phyloP scores from a whole-genome alignment of 176 grass and related monocot species.

The Tillandsia fasciculata region DNA sequence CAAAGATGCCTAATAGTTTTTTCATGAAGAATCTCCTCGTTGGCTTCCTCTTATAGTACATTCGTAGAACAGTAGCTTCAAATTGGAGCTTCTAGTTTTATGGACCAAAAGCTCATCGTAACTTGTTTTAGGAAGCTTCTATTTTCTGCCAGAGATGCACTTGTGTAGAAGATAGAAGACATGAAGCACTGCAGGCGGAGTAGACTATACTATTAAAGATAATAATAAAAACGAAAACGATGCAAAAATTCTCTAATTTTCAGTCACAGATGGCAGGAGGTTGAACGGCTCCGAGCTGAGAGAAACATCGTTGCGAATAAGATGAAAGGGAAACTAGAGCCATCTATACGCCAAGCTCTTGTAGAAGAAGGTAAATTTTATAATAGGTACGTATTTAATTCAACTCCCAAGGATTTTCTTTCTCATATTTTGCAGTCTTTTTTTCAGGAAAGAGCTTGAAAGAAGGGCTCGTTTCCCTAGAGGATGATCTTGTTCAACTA shows the following conservation, averaged over 20 bases:
- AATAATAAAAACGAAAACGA: conserved; percentile 39
- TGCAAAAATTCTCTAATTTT: conserved; percentile 71
- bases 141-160: too few species aligned
- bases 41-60: too few species aligned
- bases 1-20: too few species aligned
- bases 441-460: conserved; percentile 78
- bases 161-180: neutral
- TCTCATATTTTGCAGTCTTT: neutral
- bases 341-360: conserved; percentile 71
- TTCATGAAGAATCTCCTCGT: too few species aligned
- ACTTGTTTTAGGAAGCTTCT: too few species aligned
- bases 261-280: conserved; percentile 82
- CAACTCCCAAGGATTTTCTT: conserved; percentile 4
- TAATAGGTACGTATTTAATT: neutral
- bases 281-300: conserved; percentile 82
- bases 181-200: neutral
- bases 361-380: conserved; percentile 71
- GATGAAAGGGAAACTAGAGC: conserved; percentile 92
- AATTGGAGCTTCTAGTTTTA: too few species aligned
- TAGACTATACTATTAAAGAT: conserved; percentile 16
- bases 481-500: conserved; percentile 79
- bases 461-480: conserved; percentile 70
- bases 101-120: too few species aligned
- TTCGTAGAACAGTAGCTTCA: too few species aligned
- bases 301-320: conserved; percentile 87